Evolutionary conservation across 1,139 yeast species (phyloP).

Genomic region (Magnusiomyces suaveolens): DNA sequence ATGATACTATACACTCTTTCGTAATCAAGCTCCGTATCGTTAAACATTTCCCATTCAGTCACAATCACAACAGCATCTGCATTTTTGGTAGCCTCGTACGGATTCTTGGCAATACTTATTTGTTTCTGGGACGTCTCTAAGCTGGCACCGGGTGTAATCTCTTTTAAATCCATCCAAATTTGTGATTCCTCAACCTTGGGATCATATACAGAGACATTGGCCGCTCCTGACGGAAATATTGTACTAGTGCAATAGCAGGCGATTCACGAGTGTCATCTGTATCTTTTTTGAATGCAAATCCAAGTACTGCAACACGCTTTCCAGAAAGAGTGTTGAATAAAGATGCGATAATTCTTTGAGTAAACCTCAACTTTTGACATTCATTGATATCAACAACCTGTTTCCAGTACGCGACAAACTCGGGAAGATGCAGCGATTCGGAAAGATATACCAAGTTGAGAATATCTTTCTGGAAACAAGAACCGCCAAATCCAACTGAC

Average conservation of each 20-base stretch:
- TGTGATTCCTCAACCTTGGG: constrained; percentile 27
- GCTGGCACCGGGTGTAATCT: constrained; percentile 18
- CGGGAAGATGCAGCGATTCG: constrained; percentile 26
- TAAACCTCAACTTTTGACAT: constrained; percentile 25
- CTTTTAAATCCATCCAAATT: constrained; percentile 24
- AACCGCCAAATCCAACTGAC: constrained; percentile 27
- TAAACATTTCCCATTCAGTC: constrained; percentile 28
- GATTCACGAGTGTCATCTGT: constrained; percentile 28
- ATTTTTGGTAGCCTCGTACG: constrained; percentile 22
- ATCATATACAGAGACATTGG: constrained; percentile 24
- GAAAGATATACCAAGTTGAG: constrained; percentile 26
- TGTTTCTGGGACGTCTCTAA: constrained; percentile 18
- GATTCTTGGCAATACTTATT: constrained; percentile 18
- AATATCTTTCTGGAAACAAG: constrained; percentile 26
- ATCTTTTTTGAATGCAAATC: constrained; percentile 27
- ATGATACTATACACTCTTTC: constrained; percentile 21
- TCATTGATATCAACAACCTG: constrained; percentile 28
- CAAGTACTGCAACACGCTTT: constrained; percentile 24
- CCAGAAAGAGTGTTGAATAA: constrained; percentile 25
- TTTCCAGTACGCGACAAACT: constrained; percentile 27
- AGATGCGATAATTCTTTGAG: constrained; percentile 22
- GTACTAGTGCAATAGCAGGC: constrained; percentile 24
- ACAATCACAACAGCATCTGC: constrained; percentile 26
- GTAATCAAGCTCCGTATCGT: constrained; percentile 21
- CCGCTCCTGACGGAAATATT: constrained; percentile 24